Evolutionary conservation across 2,329 filamentous ascomycete genomes (phyloP).

Genomic region (Periconia sp.): DNA sequence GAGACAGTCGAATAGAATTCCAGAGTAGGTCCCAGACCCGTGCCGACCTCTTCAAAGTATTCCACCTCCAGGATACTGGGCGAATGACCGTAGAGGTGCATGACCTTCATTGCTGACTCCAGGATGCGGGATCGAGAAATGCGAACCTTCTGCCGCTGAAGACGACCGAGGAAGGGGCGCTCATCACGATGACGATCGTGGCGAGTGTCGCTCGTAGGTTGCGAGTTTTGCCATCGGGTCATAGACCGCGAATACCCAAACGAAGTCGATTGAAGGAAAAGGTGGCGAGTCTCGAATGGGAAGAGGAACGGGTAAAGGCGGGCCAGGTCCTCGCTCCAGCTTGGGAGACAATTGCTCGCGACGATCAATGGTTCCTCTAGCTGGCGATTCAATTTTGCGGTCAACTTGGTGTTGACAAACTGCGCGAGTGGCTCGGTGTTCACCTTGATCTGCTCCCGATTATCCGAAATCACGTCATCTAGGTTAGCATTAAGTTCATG

Average conservation of each 20-base stretch:
- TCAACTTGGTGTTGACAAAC: slow-evolving; percentile 98
- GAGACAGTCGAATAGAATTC: slow-evolving; percentile 99
- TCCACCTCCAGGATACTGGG: slow-evolving; percentile 96
- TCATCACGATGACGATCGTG: slow-evolving; percentile 86
- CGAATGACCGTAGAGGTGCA: slow-evolving; percentile 97
- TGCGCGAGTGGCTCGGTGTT: slow-evolving; percentile 85
- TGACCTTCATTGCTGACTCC: slow-evolving; percentile 96
- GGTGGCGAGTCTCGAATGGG: slow-evolving; percentile 94
- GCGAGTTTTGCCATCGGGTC: slow-evolving; percentile 94
- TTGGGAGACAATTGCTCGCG: slow-evolving; percentile 92
- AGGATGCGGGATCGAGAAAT: slow-evolving; percentile 94
- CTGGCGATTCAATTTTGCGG: slow-evolving; percentile 95
- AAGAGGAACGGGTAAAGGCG: slow-evolving; percentile 96
- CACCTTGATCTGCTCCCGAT: slow-evolving; percentile 72
- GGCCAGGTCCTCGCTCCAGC: slow-evolving; percentile 94
- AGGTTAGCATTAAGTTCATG: slow-evolving; percentile 93
- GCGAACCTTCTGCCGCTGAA: slow-evolving; percentile 97
- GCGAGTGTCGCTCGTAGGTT: slow-evolving; percentile 79
- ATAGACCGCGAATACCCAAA: slow-evolving; percentile 98
- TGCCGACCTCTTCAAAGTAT: slow-evolving; percentile 98
- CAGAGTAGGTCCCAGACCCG: slow-evolving; percentile 90
- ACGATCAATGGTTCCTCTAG: slow-evolving; percentile 96
- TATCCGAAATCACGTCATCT: slow-evolving; percentile 85
- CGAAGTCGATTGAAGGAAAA: slow-evolving; percentile 97
- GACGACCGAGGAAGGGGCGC: slow-evolving; percentile 84